phyloP scores from a whole-genome alignment of 1,139 yeast genomes.

The Magnusiomyces clavatus region DNA sequence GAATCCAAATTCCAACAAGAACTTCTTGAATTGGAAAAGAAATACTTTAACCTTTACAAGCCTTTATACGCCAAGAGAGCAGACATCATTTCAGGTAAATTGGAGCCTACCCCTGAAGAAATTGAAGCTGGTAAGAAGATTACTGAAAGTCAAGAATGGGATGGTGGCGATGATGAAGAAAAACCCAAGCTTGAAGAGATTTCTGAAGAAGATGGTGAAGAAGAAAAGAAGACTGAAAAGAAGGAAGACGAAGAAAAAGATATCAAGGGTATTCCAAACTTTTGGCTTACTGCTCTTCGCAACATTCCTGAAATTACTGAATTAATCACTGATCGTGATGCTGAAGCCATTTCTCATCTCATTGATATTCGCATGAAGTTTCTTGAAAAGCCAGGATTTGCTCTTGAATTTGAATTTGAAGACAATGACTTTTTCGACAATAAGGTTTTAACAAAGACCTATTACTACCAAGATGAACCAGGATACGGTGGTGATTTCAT shows the following conservation, averaged over 20 bases:
- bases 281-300: slow-evolving; percentile 94
- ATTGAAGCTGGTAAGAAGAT: slow-evolving; percentile 67
- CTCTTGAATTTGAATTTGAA: slow-evolving; percentile 69
- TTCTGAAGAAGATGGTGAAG: slow-evolving; percentile 31
- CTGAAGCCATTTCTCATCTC: slow-evolving; percentile 67
- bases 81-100: slow-evolving; percentile 59
- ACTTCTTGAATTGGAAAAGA: slow-evolving; percentile 77
- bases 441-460: slow-evolving; percentile 67
- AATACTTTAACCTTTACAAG: slow-evolving; percentile 61
- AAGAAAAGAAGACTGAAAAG: slow-evolving; percentile 34
- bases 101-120: slow-evolving; percentile 75
- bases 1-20: slow-evolving; percentile 92
- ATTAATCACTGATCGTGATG: slow-evolving; percentile 83
- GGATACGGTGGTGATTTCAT: slow-evolving; percentile 95
- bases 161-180: slow-evolving; percentile 37
- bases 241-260: slow-evolving; percentile 42
- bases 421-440: slow-evolving; percentile 76
- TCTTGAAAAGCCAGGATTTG: slow-evolving; percentile 83
- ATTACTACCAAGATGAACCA: slow-evolving; percentile 88
- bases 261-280: slow-evolving; percentile 79
- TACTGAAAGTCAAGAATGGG: slow-evolving; percentile 38
- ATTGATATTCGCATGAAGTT: slow-evolving; percentile 74
- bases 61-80: slow-evolving; percentile 75
- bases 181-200: slow-evolving; percentile 41
- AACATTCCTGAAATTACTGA: slow-evolving; percentile 78